Conservation (phyloP, 768 basidiomycete species). For the Sutorius australiensis region DNA sequence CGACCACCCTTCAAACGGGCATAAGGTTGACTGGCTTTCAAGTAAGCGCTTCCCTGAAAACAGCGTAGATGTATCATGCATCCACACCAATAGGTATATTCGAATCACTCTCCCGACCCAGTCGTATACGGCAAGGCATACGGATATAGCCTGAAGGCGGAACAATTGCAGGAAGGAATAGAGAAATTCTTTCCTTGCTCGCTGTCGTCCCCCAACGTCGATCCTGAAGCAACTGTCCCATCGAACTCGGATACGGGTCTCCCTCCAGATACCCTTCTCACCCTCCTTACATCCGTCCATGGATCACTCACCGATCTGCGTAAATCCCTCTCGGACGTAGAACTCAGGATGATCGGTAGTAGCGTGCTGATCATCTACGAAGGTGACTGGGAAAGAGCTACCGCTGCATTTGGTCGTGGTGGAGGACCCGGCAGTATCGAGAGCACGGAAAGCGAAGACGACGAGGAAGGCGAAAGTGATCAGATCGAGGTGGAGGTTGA, state of each 20-base stretch:
- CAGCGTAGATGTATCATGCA: neutral
- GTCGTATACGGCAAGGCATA: constrained; percentile 69
- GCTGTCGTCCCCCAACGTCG: constrained; percentile 11
- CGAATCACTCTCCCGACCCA: constrained; percentile 51
- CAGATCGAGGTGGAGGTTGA: constrained; percentile 37
- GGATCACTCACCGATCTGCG: constrained; percentile 51
- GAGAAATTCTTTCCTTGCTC: constrained; percentile 71
- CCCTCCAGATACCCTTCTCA: constrained; percentile 48
- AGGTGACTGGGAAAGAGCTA: constrained; percentile 45
- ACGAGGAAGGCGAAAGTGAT: constrained; percentile 37
- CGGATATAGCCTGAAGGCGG: constrained; percentile 67
- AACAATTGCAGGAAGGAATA: constrained; percentile 74
- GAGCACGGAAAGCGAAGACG: constrained; percentile 31
- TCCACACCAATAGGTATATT: constrained; percentile 56
- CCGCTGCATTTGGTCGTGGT: constrained; percentile 35
- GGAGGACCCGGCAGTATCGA: constrained; percentile 16
- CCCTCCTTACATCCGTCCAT: constrained; percentile 54
- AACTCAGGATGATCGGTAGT: constrained; percentile 78
- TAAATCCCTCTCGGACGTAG: constrained; percentile 44
- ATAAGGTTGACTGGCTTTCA: constrained; percentile 87
- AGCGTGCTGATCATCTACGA: constrained; percentile 84
- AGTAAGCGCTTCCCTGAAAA: constrained; percentile 43
- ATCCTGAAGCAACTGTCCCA: neutral
- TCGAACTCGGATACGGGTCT: constrained; percentile 43
- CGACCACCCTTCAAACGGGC: constrained; percentile 76